These are phyloP conservation scores for Penicillium sp. DNA, from an alignment of 2,329 filamentous ascomycete species.

Conservation along the genomic window DNA sequence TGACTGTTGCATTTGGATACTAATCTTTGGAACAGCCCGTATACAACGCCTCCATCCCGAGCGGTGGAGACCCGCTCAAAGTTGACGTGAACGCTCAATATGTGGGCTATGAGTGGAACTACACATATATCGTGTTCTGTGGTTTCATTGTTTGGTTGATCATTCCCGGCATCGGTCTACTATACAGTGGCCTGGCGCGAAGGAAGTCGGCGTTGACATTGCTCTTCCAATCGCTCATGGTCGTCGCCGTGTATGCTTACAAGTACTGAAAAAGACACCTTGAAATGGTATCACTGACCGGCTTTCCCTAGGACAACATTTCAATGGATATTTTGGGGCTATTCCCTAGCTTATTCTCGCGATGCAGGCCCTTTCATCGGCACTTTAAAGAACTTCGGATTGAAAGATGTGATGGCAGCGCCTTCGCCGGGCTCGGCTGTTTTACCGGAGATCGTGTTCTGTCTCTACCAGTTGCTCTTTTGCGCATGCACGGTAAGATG, in stretches of 20 bases:
- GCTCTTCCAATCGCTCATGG: conserved; percentile 59
- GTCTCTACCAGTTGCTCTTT: conserved; percentile 62
- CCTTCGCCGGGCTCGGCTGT: conserved; percentile 55
- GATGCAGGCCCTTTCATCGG: conserved; percentile 61
- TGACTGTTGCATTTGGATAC: background rate
- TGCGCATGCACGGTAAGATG: conserved; percentile 42
- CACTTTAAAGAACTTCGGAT: conserved; percentile 57
- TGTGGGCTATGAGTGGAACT: conserved; percentile 56
- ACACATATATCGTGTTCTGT: conserved; percentile 55
- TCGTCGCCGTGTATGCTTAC: conserved; percentile 31
- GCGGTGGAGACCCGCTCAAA: conserved; percentile 52
- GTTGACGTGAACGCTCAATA: conserved; percentile 58
- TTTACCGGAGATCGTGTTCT: conserved; percentile 63
- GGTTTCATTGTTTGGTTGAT: conserved; percentile 62
- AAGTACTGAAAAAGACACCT: conserved; percentile 5
- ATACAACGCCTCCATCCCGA: conserved; percentile 42
- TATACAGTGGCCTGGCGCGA: conserved; percentile 61
- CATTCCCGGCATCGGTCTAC: conserved; percentile 61
- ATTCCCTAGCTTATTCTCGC: conserved; percentile 58
- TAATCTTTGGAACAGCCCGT: conserved; percentile 20
- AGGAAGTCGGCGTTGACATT: conserved; percentile 59
- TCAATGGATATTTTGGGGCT: conserved; percentile 62
- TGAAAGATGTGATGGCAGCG: conserved; percentile 58
- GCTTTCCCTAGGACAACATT: conserved; percentile 33
- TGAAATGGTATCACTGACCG: background rate